Conservation (phyloP, 108 stramenopile species). For the Fragilaria radians region DNA sequence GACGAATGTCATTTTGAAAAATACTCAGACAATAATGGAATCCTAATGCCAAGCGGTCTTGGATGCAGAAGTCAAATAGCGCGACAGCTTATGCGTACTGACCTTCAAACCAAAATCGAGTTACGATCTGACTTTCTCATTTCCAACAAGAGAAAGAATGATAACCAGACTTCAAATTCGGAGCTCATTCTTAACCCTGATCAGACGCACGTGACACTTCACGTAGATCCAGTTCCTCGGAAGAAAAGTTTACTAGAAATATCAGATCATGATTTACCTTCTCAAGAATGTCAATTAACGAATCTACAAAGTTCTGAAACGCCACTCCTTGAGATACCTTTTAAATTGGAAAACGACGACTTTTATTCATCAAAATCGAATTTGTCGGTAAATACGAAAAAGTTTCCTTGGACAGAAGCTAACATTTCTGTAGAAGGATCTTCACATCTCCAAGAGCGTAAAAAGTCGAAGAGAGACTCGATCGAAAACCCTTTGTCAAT, state of each 20-base stretch:
- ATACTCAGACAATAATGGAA: constrained; percentile 2
- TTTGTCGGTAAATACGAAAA: no score
- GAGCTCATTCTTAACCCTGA: neutral
- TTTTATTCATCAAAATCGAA: no score
- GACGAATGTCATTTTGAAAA: constrained; percentile 1
- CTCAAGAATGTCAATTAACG: no score
- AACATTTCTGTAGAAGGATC: no score
- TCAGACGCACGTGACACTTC: neutral
- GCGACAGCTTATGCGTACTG: constrained; percentile 35
- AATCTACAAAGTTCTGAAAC: no score
- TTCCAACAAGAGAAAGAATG: neutral
- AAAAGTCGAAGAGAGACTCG: no score
- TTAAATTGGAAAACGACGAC: no score
- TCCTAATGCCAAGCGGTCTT: constrained; percentile 43
- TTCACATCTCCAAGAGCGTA: no score
- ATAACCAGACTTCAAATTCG: neutral
- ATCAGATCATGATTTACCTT: neutral
- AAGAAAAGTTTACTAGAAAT: neutral
- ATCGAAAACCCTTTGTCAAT: no score
- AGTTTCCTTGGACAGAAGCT: no score
- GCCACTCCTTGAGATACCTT: no score
- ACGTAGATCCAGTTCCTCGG: neutral
- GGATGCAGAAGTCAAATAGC: constrained; percentile 54
- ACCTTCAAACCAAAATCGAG: neutral
- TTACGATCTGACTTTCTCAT: neutral